These are phyloP conservation scores for Penicillium riverlandense DNA, from an alignment of 495 filamentous ascomycete species.

Conservation along the genomic window DNA sequence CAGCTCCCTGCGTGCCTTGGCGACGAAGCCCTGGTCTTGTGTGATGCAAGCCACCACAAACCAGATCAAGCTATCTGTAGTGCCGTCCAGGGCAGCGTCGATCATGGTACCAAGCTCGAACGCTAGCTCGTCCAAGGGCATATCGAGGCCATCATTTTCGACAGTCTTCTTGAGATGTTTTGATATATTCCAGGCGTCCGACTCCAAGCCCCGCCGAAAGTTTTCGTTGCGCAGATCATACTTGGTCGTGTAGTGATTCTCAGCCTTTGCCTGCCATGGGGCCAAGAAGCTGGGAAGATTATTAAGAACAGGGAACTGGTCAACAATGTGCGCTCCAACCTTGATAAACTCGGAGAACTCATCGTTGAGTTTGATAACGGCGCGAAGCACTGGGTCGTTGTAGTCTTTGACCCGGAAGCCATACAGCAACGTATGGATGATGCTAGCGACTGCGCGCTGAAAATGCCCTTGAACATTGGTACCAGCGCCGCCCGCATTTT, in stretches of 20 bases:
- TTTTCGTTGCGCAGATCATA: neutral
- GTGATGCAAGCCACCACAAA: conserved; percentile 13
- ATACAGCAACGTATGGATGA: conserved; percentile 13
- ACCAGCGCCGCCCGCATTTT: too few species aligned
- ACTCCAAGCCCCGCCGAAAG: neutral
- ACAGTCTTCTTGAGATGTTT: conserved; percentile 3
- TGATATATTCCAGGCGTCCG: conserved; percentile 3
- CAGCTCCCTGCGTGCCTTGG: too few species aligned
- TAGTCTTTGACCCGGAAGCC: conserved; percentile 9
- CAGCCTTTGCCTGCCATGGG: conserved; percentile 12
- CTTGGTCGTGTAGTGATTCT: conserved; percentile 10
- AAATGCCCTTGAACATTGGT: neutral
- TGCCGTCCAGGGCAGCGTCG: conserved; percentile 12
- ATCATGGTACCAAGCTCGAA: conserved; percentile 16
- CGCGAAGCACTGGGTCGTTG: conserved; percentile 6
- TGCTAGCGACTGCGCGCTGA: conserved; percentile 8
- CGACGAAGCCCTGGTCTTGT: neutral
- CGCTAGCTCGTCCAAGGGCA: conserved; percentile 8
- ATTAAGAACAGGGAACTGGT: conserved; percentile 14
- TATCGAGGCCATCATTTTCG: conserved; percentile 2
- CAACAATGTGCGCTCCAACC: conserved; percentile 9
- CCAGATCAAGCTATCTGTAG: conserved; percentile 6
- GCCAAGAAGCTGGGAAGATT: conserved; percentile 11
- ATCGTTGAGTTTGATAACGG: conserved; percentile 8
- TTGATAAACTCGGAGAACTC: conserved; percentile 11